Evolutionary conservation across 306 rosid species (phyloP).

Genomic region (Herpetospermum pedunculosum): DNA sequence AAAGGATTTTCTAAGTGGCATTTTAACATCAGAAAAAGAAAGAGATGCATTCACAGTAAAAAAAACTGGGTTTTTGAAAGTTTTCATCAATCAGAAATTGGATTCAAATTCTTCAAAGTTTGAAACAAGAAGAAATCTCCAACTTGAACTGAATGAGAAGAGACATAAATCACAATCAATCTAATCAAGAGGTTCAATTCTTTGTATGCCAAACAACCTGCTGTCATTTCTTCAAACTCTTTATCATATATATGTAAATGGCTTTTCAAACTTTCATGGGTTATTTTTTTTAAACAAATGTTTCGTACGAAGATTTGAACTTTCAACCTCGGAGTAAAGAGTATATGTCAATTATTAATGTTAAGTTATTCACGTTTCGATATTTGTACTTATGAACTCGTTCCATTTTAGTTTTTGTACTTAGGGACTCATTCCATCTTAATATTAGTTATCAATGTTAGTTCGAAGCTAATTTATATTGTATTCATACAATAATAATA

Average conservation of each 20-base stretch:
- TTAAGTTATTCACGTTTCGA: too few relatives aligned
- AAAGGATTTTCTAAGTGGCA: slow-evolving; percentile 21
- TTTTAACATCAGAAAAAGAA: slow-evolving; percentile 16
- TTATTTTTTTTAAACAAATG: background rate
- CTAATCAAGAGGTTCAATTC: slow-evolving; percentile 2
- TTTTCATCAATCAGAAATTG: background rate
- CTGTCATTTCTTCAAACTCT: background rate
- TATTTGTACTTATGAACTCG: too few relatives aligned
- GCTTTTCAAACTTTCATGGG: background rate
- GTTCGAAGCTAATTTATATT: too few relatives aligned
- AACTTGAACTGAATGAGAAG: background rate
- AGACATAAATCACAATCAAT: background rate
- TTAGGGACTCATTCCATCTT: too few relatives aligned
- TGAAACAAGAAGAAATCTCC: background rate
- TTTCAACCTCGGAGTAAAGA: too few relatives aligned
- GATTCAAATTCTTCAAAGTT: background rate
- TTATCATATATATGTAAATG: background rate
- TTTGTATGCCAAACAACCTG: slow-evolving; percentile 2
- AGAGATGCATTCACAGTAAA: background rate
- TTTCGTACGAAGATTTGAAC: too few relatives aligned
- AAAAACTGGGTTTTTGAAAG: background rate
- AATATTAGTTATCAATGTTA: too few relatives aligned
- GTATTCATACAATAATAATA: too few relatives aligned
- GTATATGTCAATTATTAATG: too few relatives aligned
- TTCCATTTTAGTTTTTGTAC: too few relatives aligned